Base-by-base conservation (phyloP, 257 asterid genomes). In the Agastache rugosa region DNA sequence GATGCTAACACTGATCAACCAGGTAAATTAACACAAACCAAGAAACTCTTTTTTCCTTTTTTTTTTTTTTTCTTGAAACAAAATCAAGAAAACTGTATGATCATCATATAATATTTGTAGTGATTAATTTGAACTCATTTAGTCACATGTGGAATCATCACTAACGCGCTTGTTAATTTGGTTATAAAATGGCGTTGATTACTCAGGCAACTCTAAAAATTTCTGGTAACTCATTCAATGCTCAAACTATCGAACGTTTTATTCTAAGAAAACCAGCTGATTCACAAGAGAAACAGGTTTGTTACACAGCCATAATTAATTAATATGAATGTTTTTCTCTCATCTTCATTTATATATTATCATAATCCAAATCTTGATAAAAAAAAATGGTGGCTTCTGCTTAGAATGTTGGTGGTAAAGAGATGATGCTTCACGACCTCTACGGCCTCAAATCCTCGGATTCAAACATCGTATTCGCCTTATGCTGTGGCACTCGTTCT, bases 401-500 rank as follows among this genome's bases (percentile, higher is more conserved):
- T 0, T 25, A 88, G 90, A 81, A 79, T 20, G 31, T 59, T 27
- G 79, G 65, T 11, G 64, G 34, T 14, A 80, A 74, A 63, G 86
- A 77, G 69, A 79, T 67, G 82, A 72, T 71, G 25, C 77, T 85
- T 64, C 86, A 82, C n/a, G 83, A 84, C 56, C 74, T 86, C 3
- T 87, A 87, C 56, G 94, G 96, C 42, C 79, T 93, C 29, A 90
- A 86, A 50, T 78, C 83, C n/a, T 85, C 85, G 6, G 94, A 93
- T 76, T 92, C 97, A 70, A 91, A 93, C 76, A 80, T 91, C 79
- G 63, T 78, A n/a, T 93, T 93, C 71, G 98, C 96, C 66, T 80
- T 91, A 72, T 93, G 97, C 68, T 87, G 93, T 42, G 97, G 96
- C 41, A 90, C 97, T 25, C 95, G 87, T 72, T 91, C 98, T 56